Base-by-base conservation (phyloP, 495 filamentous ascomycete species). In the Glarea lozoyensis region DNA sequence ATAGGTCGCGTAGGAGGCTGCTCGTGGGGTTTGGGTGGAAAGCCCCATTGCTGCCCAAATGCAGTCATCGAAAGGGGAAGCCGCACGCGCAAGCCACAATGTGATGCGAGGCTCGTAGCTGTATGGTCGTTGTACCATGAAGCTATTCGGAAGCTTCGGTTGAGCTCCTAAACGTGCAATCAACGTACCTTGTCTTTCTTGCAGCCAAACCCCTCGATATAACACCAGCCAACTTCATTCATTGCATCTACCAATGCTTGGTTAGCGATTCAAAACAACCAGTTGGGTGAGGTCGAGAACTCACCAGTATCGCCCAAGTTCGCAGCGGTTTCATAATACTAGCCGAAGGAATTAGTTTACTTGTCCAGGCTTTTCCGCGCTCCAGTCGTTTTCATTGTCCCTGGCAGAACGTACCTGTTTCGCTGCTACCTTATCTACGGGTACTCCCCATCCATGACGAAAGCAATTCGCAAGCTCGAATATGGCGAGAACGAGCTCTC, bases 171-270 rank as follows among this genome's bases (percentile, higher is more conserved):
- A 31, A 23, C 18, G 2, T 15, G 25, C 29, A 21, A 17, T 30
- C 15, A 80, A n/a, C 86, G 59, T 66, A 96, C 92, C 84, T 93
- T 95, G 65, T 97, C 87, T 63, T 97, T 99, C 63, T 85, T 88
- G 45, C 84, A 85, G 18, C 92, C 92, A 62, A 93, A 94, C 10
- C 92, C 92, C 56, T 94, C 84, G 15, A 90, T 60, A 68, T 93
- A 97, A 64, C 93, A 99, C 87, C 88, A 93, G 18, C 82, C 92
- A 51, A 82, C 82, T 60, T 95, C 89, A 59, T 95, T 94, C 88
- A 96, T 95, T 34, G 90, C 93, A 69, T 99, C 92, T 75, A 51
- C 40, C 36, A 43, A n/a, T n/a, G n/a, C n/a, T n/a, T n/a, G 34
- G 24, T 21, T 25, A 34, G 47, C 18, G 51, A 45, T 50, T 17